phyloP scores from a whole-genome alignment of 2,329 filamentous ascomycete species.

The Zymoseptoria ardabiliae region DNA sequence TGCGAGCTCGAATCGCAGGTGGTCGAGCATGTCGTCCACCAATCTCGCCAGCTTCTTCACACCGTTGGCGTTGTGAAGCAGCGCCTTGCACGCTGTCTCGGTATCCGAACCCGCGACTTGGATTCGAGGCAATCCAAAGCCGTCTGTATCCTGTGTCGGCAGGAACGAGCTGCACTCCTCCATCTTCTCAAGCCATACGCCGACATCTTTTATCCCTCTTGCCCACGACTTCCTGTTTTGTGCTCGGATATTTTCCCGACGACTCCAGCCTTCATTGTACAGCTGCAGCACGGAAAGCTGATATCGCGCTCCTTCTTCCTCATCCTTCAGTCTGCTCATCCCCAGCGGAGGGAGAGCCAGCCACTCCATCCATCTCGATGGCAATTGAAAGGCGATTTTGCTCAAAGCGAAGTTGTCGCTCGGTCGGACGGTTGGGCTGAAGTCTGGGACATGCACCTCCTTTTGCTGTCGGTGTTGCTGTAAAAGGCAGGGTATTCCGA shows the following conservation, averaged over 20 bases:
- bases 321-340: not conserved
- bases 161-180: not conserved
- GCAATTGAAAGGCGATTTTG: not conserved
- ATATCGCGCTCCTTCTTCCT: not conserved
- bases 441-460: not conserved
- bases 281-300: not conserved
- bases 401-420: not conserved
- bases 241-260: not conserved
- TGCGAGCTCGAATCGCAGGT: too few relatives aligned
- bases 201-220: not conserved
- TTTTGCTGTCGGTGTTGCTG: not conserved
- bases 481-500: not conserved
- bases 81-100: too few relatives aligned
- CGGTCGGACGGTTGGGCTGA: not conserved
- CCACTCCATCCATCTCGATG: not conserved
- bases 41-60: too few relatives aligned
- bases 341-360: not conserved
- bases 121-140: not conserved
- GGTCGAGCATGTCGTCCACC: too few relatives aligned
- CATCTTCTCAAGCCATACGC: not conserved
- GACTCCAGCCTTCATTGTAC: not conserved
- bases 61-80: too few relatives aligned
- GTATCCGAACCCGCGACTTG: too few relatives aligned
- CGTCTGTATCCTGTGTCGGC: not conserved
- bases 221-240: not conserved